Evolutionary conservation across 2,329 filamentous ascomycete genomes (phyloP).

Genomic region (Macroventuria anomochaeta): DNA sequence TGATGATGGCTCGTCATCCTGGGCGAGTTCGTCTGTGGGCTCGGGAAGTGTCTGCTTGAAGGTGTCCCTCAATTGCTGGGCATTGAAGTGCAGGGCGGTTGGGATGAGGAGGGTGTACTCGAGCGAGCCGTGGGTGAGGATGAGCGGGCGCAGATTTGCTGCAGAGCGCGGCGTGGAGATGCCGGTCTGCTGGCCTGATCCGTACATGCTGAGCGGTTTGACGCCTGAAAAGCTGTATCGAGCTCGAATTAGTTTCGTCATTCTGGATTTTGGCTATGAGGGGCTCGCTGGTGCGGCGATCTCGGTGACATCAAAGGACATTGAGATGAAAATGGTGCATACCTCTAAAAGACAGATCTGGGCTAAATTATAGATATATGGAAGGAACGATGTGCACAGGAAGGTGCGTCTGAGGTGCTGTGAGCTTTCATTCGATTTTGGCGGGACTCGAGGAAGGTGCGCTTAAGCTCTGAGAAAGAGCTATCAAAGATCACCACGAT

Average conservation of each 20-base stretch:
- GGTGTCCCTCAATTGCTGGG: conserved; percentile 88
- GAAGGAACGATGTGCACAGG: conserved; percentile 29
- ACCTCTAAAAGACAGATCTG: conserved; percentile 22
- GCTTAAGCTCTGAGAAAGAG: conserved; percentile 11
- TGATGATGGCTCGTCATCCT: conserved; percentile 98
- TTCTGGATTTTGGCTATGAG: conserved; percentile 7
- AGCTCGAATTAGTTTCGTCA: conserved; percentile 9
- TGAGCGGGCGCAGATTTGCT: conserved; percentile 88
- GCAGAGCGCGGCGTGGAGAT: conserved; percentile 95
- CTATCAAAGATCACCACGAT: conserved; percentile 8
- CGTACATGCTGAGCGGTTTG: conserved; percentile 67
- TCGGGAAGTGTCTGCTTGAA: conserved; percentile 85
- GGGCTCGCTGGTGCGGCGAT: conserved; percentile 2
- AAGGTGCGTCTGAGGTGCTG: conserved; percentile 30
- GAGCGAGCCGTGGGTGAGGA: conserved; percentile 89
- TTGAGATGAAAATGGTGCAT: conserved; percentile 13
- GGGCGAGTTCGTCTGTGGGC: conserved; percentile 95
- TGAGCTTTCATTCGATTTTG: conserved; percentile 24
- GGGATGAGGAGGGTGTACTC: conserved; percentile 96
- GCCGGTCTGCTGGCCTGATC: conserved; percentile 89
- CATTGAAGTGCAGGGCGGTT: conserved; percentile 94
- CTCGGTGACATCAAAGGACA: background rate
- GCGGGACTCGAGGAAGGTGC: conserved; percentile 20
- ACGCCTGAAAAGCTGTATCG: conserved; percentile 15
- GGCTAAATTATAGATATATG: conserved; percentile 17